These are phyloP conservation scores for Hyphopichia homilentoma DNA, from an alignment of 805 yeast genomes.

Conservation along the genomic window DNA sequence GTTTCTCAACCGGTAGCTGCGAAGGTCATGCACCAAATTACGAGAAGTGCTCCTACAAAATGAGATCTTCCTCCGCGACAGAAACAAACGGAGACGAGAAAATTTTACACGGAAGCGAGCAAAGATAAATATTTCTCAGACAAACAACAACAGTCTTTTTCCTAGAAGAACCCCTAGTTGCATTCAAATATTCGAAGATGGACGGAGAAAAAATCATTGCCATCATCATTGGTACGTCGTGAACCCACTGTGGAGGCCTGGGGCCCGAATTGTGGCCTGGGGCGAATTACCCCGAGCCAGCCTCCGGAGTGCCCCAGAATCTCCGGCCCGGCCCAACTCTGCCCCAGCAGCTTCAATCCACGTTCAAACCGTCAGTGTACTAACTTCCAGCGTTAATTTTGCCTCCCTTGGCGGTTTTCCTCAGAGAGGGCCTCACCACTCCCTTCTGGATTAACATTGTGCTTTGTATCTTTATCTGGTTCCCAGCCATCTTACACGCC, in stretches of 20 bases:
- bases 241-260: neutral
- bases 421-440: constrained; percentile 62
- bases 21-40: no score
- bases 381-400: constrained; percentile 51
- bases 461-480: constrained; percentile 59
- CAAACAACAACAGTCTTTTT: no score
- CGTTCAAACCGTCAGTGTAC: constrained; percentile 12
- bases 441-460: constrained; percentile 63
- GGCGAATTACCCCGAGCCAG: neutral
- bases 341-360: neutral
- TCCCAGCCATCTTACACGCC: constrained; percentile 82
- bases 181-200: constrained; percentile 17
- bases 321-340: neutral
- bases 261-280: no score
- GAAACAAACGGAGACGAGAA: neutral
- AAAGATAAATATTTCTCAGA: no score
- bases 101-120: neutral
- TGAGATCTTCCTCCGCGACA: no score
- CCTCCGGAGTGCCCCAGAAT: neutral
- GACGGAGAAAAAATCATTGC: constrained; percentile 40
- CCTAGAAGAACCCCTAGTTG: no score
- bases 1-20: no score
- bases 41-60: no score
- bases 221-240: constrained; percentile 29
- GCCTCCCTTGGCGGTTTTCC: constrained; percentile 76